Evolutionary conservation across 768 basidiomycete genomes (phyloP).

Genomic region (Termitomyces sp.): DNA sequence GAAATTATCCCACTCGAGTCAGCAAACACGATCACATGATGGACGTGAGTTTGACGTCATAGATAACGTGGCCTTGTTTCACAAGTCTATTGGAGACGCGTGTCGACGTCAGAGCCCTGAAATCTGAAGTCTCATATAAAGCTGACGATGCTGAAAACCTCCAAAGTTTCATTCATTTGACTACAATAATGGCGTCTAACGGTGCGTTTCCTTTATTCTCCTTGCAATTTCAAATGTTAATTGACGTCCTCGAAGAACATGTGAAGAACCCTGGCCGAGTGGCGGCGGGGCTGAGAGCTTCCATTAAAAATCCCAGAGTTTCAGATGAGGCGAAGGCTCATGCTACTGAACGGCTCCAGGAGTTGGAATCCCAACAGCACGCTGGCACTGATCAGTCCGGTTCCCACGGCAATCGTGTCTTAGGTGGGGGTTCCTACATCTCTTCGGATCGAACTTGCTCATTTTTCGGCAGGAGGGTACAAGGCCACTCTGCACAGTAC

Average conservation of each 20-base stretch:
- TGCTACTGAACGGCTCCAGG: slow-evolving; percentile 40
- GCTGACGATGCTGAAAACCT: neutral
- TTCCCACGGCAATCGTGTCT: slow-evolving; percentile 11
- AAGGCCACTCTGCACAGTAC: slow-evolving; percentile 46
- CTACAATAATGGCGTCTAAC: slow-evolving; percentile 9
- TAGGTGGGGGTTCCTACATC: slow-evolving; percentile 7
- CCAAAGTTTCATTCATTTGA: neutral
- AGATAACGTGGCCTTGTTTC: slow-evolving; percentile 5
- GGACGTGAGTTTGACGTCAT: neutral
- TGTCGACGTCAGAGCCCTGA: slow-evolving; percentile 3
- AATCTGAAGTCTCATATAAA: slow-evolving; percentile 4
- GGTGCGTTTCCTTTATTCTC: neutral
- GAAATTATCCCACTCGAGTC: too few relatives aligned
- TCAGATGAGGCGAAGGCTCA: slow-evolving; percentile 48
- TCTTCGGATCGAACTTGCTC: neutral
- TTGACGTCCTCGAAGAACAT: slow-evolving; percentile 9
- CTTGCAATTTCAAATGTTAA: too few relatives aligned
- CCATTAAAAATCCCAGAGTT: slow-evolving; percentile 53
- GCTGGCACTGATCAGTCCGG: neutral
- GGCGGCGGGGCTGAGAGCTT: slow-evolving; percentile 52
- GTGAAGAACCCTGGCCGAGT: slow-evolving; percentile 44
- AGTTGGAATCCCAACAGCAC: slow-evolving; percentile 15
- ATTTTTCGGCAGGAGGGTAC: slow-evolving; percentile 36
- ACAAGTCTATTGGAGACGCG: slow-evolving; percentile 6
- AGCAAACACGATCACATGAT: slow-evolving; percentile 14